Percentiles rank a stretch among this genome's conserved stretches.
Conservation (phyloP, 306 rosid genomes). For the Benincasa hispida region DNA sequence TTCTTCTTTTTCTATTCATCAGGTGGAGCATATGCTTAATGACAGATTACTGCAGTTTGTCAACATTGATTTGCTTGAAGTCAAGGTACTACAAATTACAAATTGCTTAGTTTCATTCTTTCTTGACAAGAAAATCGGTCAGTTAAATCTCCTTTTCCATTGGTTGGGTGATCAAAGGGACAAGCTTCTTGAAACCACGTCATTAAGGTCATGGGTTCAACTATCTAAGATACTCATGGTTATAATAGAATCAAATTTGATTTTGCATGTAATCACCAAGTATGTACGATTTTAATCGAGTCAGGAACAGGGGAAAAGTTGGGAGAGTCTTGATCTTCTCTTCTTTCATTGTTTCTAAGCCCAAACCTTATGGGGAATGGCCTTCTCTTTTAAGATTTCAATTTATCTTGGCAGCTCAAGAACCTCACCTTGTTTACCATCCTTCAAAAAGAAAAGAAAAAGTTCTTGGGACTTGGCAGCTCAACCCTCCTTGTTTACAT, state of each 20-base stretch:
- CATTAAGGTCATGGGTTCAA: background rate
- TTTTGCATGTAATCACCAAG: background rate
- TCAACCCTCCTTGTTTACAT: too few species aligned
- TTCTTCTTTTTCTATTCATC: conserved; percentile 13
- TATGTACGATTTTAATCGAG: background rate
- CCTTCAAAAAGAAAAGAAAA: background rate
- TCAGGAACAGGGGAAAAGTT: background rate
- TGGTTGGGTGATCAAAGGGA: background rate
- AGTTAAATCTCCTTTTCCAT: background rate
- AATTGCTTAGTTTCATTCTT: background rate
- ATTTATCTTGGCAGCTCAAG: background rate
- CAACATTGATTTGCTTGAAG: conserved; percentile 86
- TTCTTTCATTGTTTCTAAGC: background rate
- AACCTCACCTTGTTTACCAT: background rate
- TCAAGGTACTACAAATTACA: conserved; percentile 55
- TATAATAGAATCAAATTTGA: background rate
- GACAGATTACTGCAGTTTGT: conserved; percentile 96
- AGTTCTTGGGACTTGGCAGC: too few species aligned
- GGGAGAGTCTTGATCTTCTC: background rate
- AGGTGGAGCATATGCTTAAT: conserved; percentile 98
- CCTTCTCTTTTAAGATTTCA: background rate
- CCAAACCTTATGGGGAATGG: background rate
- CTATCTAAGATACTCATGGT: background rate
- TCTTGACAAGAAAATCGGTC: background rate
- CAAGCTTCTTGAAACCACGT: background rate